phyloP scores from a whole-genome alignment of 257 asterid species.

The Apocynum venetum region DNA sequence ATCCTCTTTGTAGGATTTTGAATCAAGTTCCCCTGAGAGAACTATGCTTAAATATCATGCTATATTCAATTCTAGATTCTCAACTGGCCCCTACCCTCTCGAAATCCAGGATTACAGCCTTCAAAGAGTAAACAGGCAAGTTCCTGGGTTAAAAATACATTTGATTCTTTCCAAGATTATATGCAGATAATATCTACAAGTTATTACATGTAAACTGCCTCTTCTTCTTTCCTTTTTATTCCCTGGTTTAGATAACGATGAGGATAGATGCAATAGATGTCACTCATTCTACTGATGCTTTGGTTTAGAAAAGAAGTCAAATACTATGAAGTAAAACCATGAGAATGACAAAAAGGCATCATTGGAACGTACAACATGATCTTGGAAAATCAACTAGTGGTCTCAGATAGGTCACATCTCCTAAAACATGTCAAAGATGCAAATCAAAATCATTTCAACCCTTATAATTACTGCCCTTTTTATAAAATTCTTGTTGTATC shows the following conservation, averaged over 20 bases:
- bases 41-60: no score
- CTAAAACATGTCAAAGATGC: background rate
- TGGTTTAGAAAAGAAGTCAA: background rate
- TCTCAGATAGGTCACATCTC: background rate
- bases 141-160: background rate
- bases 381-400: background rate
- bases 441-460: background rate
- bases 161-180: background rate
- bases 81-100: background rate
- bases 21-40: background rate
- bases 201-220: background rate
- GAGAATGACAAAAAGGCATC: background rate
- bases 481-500: background rate
- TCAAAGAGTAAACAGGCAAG: background rate
- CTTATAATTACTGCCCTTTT: background rate
- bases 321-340: background rate
- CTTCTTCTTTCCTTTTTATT: background rate
- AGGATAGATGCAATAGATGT: background rate
- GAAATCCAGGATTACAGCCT: background rate
- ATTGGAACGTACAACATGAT: background rate
- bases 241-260: background rate
- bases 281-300: background rate
- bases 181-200: background rate
- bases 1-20: background rate
- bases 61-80: background rate